Evolutionary conservation across 2,329 filamentous ascomycete species (phyloP), one percentile per base, ranked within the genome.

Genomic region (Tympanopsis confertula): DNA sequence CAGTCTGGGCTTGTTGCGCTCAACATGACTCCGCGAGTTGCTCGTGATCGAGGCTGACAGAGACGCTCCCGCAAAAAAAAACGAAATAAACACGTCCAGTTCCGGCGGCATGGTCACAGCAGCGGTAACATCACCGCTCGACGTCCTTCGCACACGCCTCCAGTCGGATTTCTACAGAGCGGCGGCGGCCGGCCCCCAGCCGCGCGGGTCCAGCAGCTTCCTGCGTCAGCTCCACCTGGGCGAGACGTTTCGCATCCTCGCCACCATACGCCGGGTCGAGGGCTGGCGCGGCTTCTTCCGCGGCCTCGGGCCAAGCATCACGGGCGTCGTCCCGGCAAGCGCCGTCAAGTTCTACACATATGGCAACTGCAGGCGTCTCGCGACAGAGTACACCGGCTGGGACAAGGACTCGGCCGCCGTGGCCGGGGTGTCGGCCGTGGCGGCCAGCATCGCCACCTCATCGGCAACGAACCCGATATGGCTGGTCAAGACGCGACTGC

Each of bases 391-490:
- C 35, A 71, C 78, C 48, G 75, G 80, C 57, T 47, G 71, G 47
- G 64, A 73, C 37, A 47, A 71, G 49, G 64, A 78, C 48, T 61
- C 66, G 5, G 63, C 72, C 2, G 68, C 65, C 56, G 68, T 83
- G 2, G 78, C 83, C 53, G 58, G 82, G 13, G 62, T 66, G 36
- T 71, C 77, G 15, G 80, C 79, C 0, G 74, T 75, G 1, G 63
- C 63, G 12, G 78, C 79, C 3, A 78, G 79, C 1, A 68, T 84
- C 20, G 69, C 75, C 4, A 83, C 80, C 0, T 73, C 75, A n/a
- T 84, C 80, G 0, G 74, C 73, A 14, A 84, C 80, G 19, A 84
- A 84, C 53, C 80, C 80, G 0, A 83, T 84, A 45, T 85, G 80
- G 80, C 61, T 85, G 17, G 71, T 84, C 39, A 85, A 85, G 60